Evolutionary conservation across 805 yeast species (phyloP).

Genomic region (Metschnikowia borealis): DNA sequence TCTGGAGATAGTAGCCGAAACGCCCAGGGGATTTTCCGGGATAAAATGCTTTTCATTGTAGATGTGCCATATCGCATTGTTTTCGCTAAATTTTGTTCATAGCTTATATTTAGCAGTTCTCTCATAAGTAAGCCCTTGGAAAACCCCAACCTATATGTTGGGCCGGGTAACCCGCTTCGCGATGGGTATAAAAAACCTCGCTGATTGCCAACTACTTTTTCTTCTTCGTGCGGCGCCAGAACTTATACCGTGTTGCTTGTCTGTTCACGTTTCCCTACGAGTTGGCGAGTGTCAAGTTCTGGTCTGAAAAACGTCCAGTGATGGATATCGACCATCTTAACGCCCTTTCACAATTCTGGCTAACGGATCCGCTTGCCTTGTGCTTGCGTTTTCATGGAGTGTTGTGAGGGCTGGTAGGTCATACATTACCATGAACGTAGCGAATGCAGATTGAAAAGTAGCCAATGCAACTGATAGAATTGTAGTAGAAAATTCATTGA

Average conservation of each 20-base stretch:
- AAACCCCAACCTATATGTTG: not conserved
- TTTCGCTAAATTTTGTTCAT: no score
- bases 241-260: conserved; percentile 51
- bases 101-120: not conserved
- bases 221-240: conserved; percentile 49
- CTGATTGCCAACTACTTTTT: conserved; percentile 6
- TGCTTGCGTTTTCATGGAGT: conserved; percentile 21
- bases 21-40: not conserved
- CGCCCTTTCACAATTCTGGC: conserved; percentile 36
- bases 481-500: no score
- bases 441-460: no score
- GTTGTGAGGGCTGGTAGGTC: conserved; percentile 48
- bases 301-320: conserved; percentile 44
- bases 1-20: not conserved
- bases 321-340: conserved; percentile 41
- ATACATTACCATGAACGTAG: conserved; percentile 22
- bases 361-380: conserved; percentile 18
- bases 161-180: conserved; percentile 16
- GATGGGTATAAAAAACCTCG: conserved; percentile 10
- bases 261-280: conserved; percentile 44
- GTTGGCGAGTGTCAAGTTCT: conserved; percentile 49
- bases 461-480: no score
- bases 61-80: no score
- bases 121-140: not conserved
- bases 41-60: not conserved